Conservation (phyloP, 1,284 basidiomycete genomes). For the Athelia psychrophila region DNA sequence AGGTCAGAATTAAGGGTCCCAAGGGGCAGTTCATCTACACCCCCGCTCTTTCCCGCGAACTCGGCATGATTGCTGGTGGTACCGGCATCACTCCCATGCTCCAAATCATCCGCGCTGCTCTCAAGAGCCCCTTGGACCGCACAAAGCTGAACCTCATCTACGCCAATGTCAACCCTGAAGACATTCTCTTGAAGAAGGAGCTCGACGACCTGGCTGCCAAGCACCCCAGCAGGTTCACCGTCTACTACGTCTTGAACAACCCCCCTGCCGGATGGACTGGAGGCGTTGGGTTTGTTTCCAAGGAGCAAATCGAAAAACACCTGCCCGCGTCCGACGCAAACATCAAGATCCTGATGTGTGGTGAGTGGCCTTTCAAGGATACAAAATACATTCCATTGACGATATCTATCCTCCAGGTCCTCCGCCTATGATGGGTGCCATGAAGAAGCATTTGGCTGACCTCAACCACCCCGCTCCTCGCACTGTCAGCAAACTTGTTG, state of each 20-base stretch:
- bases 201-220: constrained; percentile 75
- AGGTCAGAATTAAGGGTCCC: constrained; percentile 89
- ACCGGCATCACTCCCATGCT: constrained; percentile 98
- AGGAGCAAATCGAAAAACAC: constrained; percentile 86
- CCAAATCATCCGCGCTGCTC: constrained; percentile 89
- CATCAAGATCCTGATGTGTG: constrained; percentile 87
- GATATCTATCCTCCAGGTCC: constrained; percentile 62
- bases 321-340: constrained; percentile 62
- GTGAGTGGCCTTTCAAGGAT: constrained; percentile 33
- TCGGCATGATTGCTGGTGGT: constrained; percentile 97
- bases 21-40: constrained; percentile 90
- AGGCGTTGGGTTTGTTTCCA: constrained; percentile 89
- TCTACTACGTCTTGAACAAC: constrained; percentile 94
- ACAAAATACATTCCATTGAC: constrained; percentile 4
- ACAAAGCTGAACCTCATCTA: constrained; percentile 89
- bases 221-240: constrained; percentile 72
- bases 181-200: constrained; percentile 87
- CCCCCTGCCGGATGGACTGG: constrained; percentile 85
- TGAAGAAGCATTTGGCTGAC: constrained; percentile 93
- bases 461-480: constrained; percentile 87
- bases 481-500: constrained; percentile 90
- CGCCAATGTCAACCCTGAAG: constrained; percentile 89
- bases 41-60: constrained; percentile 63
- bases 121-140: constrained; percentile 83
- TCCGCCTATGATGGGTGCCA: constrained; percentile 94